These are phyloP conservation scores for Tagetes erecta DNA, from an alignment of 129 eudicot genomes.

Conservation along the genomic window DNA sequence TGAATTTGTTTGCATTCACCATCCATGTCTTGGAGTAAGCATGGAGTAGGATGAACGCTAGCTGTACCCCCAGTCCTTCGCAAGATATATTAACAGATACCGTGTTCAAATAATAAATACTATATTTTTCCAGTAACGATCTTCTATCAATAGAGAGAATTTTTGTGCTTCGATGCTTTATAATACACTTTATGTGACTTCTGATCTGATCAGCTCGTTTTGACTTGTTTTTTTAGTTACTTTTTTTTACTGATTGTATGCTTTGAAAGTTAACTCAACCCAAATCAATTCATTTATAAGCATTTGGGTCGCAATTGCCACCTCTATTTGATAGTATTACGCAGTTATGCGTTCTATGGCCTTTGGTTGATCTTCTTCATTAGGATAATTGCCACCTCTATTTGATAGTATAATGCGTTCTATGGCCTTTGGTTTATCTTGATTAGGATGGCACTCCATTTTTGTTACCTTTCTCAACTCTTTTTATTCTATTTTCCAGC, in stretches of 20 bases:
- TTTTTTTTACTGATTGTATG: background rate
- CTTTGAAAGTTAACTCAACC: background rate
- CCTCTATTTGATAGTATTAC: slow-evolving; percentile 1
- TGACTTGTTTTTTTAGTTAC: background rate
- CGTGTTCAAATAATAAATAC: background rate
- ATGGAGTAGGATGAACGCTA: background rate
- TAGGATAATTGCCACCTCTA: background rate
- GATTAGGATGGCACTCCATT: background rate
- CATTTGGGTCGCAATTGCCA: background rate
- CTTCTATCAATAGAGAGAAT: too few relatives aligned
- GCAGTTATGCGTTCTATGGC: too few relatives aligned
- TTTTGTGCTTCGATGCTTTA: background rate
- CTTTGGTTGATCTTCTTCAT: too few relatives aligned
- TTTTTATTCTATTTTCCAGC: slow-evolving; percentile 38
- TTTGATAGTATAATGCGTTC: background rate
- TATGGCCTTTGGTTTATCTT: background rate
- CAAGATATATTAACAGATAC: too few relatives aligned
- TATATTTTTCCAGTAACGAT: background rate
- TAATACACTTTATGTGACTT: background rate
- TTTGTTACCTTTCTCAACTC: background rate
- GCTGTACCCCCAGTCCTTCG: background rate
- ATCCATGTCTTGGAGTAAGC: background rate
- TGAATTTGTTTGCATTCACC: background rate
- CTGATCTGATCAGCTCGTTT: background rate
- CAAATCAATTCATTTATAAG: background rate